Percentiles rank a stretch among this genome's conserved stretches.
Evolutionary conservation across 345 rosid species (phyloP).

Genomic region (Eucalyptus marginata): DNA sequence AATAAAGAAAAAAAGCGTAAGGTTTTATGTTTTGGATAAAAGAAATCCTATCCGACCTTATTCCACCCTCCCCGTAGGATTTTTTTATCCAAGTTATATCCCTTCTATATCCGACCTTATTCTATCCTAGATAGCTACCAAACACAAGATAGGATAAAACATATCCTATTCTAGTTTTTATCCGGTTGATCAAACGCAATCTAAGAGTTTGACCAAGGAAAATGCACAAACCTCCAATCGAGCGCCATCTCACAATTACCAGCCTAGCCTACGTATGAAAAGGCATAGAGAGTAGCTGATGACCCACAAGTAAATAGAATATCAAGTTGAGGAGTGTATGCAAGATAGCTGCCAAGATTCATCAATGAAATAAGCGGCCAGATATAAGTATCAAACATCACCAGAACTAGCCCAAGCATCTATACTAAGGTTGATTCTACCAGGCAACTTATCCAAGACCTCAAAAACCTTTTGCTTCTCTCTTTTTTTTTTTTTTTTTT

Average conservation of each 20-base stretch:
- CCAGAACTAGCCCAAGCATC: conserved; percentile 38
- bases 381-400: conserved; percentile 13
- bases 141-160: no score
- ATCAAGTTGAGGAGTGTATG: not conserved
- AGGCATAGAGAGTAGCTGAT: not conserved
- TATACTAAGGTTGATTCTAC: conserved; percentile 49
- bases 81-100: no score
- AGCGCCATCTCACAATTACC: not conserved
- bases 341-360: not conserved
- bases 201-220: not conserved
- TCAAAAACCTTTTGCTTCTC: conserved; percentile 58
- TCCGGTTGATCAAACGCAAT: no score
- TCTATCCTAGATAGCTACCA: no score
- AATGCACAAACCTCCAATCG: not conserved
- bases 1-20: no score
- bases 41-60: no score
- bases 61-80: no score
- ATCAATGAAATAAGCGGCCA: no score
- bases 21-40: no score
- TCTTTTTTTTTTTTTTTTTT: not conserved
- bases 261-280: not conserved
- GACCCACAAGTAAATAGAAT: not conserved
- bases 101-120: no score
- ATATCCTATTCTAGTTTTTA: no score
- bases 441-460: conserved; percentile 56